Base-by-base conservation (phyloP, 495 filamentous ascomycete species). In the Lophiostoma macrostomum region DNA sequence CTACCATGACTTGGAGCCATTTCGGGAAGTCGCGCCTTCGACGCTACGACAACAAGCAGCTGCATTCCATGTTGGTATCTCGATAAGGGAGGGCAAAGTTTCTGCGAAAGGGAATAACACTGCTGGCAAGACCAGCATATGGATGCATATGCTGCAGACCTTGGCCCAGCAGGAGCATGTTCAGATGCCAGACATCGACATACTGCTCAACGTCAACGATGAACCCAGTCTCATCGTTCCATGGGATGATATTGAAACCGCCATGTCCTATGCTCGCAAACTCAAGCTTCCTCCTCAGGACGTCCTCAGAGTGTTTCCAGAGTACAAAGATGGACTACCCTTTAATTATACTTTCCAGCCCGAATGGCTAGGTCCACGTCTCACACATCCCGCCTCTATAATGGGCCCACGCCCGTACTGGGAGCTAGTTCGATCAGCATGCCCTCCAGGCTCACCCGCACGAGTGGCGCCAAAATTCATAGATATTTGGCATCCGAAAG, bases 171-270 rank as follows among this genome's bases (percentile, higher is more conserved):
- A 46, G 14, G 27, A 14, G 19, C 28, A 38, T 29, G 46, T 57
- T n/a, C 7, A 43, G 10, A 16, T 70, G 34, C 69, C 69, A 39
- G 69, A 71, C 51, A 44, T 70, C n/a, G 68, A 71, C 55, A 45
- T 71, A 22, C 50, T 66, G 12, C 50, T 69, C 38, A 70, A 69
- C 50, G 38, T 43, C 3, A 64, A 70, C 54, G 64, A 67, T 34
- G 69, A 71, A 52, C 57, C 59, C 20, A 42, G 57, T 12, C 16
- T 71, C 14, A 31, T 71, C 3, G 66, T 69, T 0, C 52, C 55
- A 16, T 72, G 67, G 66, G 70, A 69, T 41, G 52, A 40, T 23
- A 66, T 73, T n/a, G 49, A 66, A 20, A 56, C 41, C 13, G 60
- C 61, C 16, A 61, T 58, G 53, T 4, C 27, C 13, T 22, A 40